These are phyloP conservation scores for Vicia villosa DNA, from an alignment of 306 rosid genomes.

Conservation along the genomic window DNA sequence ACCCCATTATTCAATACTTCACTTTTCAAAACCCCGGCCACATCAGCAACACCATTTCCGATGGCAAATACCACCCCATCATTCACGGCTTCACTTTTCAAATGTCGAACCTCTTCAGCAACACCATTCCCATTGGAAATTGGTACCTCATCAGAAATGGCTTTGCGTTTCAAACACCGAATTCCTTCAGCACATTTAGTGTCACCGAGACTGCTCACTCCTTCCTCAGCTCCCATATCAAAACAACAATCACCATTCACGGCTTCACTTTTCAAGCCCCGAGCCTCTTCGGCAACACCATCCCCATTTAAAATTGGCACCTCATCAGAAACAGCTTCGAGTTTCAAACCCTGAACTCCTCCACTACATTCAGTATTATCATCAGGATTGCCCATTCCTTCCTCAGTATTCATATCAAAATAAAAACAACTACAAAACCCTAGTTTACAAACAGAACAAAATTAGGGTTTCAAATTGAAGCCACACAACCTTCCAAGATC, in stretches of 20 bases:
- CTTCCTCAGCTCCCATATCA: slow-evolving; percentile 59
- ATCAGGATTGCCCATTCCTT: slow-evolving; percentile 48
- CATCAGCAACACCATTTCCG: slow-evolving; percentile 27
- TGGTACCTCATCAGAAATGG: background rate
- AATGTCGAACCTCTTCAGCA: too few relatives aligned
- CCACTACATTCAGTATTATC: slow-evolving; percentile 29
- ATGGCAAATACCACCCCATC: background rate
- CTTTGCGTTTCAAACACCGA: slow-evolving; percentile 19
- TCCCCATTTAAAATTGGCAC: slow-evolving; percentile 2
- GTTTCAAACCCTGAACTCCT: slow-evolving; percentile 29
- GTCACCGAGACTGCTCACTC: slow-evolving; percentile 44
- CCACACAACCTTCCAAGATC: slow-evolving; percentile 38
- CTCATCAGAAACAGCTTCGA: slow-evolving; percentile 37
- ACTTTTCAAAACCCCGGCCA: slow-evolving; percentile 25
- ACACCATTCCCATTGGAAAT: background rate
- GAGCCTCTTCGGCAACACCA: slow-evolving; percentile 28
- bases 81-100: background rate
- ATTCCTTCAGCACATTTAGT: slow-evolving; percentile 39
- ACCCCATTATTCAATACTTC: slow-evolving; percentile 31
- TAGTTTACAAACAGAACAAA: slow-evolving; percentile 38
- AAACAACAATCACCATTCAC: slow-evolving; percentile 14
- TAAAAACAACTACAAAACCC: slow-evolving; percentile 18
- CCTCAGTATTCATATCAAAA: slow-evolving; percentile 55
- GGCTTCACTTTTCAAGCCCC: background rate
- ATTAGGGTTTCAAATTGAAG: slow-evolving; percentile 62